phyloP scores from a whole-genome alignment of 768 basidiomycete species.

The Lactarius psammicola region DNA sequence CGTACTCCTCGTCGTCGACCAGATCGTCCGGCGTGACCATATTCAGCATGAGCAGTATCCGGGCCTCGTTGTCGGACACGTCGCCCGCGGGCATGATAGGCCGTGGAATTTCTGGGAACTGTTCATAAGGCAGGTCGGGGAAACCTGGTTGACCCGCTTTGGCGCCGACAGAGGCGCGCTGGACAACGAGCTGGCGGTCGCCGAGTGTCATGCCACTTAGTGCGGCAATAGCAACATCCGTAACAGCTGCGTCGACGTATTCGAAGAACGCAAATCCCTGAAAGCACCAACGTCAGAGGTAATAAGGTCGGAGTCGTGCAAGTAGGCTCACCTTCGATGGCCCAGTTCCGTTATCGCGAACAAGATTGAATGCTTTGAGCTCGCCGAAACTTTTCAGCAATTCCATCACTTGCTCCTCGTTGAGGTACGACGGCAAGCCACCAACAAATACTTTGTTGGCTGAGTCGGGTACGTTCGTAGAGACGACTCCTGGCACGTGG shows the following conservation, averaged over 20 bases:
- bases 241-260: constrained; percentile 85
- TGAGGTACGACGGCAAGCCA: constrained; percentile 91
- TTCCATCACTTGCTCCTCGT: constrained; percentile 99
- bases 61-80: constrained; percentile 49
- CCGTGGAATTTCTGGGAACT: constrained; percentile 79
- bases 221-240: constrained; percentile 94
- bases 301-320: neutral
- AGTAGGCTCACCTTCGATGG: constrained; percentile 68
- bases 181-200: constrained; percentile 92
- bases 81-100: constrained; percentile 88
- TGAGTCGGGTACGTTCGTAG: constrained; percentile 94
- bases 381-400: constrained; percentile 96
- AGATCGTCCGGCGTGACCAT: constrained; percentile 97
- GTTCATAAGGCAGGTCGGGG: constrained; percentile 69
- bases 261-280: constrained; percentile 99
- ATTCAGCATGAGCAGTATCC: constrained; percentile 95
- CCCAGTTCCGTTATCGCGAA: constrained; percentile 89
- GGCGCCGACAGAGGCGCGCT: constrained; percentile 93
- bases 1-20: constrained; percentile 85
- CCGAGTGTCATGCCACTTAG: constrained; percentile 98
- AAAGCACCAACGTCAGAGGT: neutral
- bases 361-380: constrained; percentile 95
- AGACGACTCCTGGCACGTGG: constrained; percentile 94
- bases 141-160: constrained; percentile 69
- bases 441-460: constrained; percentile 98